Conservation (phyloP, 108 stramenopile genomes). For the Skeletonema marinoi region DNA sequence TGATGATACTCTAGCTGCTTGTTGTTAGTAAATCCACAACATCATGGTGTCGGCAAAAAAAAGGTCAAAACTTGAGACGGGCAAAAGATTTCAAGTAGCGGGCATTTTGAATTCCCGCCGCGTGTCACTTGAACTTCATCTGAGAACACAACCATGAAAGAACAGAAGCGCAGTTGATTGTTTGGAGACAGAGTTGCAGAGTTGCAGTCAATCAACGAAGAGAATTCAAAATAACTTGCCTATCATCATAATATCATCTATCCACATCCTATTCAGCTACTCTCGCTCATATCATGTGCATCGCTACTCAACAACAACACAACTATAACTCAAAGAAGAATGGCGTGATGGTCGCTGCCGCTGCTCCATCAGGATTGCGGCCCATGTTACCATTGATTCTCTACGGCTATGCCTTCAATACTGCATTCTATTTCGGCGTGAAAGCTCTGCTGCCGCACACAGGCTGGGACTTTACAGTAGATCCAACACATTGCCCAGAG, state of each 20-base stretch:
- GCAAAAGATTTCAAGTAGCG: no score
- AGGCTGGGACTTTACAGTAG: background rate
- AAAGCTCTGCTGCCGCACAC: background rate
- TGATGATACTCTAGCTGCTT: background rate
- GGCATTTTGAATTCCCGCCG: no score
- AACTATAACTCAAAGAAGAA: background rate
- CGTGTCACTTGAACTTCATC: no score
- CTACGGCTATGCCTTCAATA: slow-evolving; percentile 27
- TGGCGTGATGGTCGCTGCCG: background rate
- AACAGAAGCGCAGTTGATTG: background rate
- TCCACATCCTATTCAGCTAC: background rate
- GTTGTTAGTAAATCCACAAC: no score
- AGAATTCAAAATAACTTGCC: background rate
- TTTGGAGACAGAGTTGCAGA: background rate
- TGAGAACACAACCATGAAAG: no score
- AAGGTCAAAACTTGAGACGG: no score
- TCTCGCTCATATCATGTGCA: background rate
- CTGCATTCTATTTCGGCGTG: background rate
- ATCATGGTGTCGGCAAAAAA: no score
- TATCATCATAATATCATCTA: background rate
- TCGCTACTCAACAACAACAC: background rate
- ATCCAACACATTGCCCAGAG: slow-evolving; percentile 3
- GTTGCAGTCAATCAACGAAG: background rate
- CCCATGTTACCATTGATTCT: slow-evolving; percentile 10
- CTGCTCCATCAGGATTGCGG: slow-evolving; percentile 1